These are phyloP conservation scores for Coemansia sp. DNA, from an alignment of 192 early-diverging fungal genomes.

Conservation along the genomic window DNA sequence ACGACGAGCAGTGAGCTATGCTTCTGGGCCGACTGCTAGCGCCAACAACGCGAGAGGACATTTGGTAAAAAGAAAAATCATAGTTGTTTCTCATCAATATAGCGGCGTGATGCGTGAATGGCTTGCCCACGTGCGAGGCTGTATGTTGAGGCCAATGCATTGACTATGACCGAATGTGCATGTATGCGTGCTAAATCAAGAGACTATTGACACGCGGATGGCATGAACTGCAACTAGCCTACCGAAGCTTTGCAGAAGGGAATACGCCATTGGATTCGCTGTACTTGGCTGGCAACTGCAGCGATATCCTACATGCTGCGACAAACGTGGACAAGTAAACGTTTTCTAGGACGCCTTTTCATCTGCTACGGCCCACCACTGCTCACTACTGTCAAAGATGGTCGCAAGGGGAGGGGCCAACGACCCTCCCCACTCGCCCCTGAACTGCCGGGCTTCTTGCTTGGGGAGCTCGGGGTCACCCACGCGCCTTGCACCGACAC, in stretches of 20 bases:
- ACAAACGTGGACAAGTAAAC: conserved; percentile 3
- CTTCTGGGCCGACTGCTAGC: neutral
- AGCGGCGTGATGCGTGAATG: neutral
- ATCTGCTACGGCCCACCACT: neutral
- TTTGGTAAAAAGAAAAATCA: too few species aligned
- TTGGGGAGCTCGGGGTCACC: neutral
- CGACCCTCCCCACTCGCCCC: neutral
- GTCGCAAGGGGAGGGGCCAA: neutral
- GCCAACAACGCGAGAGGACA: neutral
- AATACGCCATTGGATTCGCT: too few species aligned
- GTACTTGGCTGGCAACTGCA: too few species aligned
- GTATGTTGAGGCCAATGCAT: neutral
- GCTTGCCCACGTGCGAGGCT: neutral
- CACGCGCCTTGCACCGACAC: neutral
- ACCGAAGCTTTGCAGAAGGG: neutral
- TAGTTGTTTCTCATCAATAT: too few species aligned
- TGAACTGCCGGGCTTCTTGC: neutral
- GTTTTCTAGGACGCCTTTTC: neutral
- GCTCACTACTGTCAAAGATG: neutral
- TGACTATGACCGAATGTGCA: neutral
- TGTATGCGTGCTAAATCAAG: neutral
- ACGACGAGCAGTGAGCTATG: conserved; percentile 25
- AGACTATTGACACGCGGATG: neutral
- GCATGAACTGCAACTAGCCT: neutral
- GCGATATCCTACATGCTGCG: neutral